phyloP scores from a whole-genome alignment of 2,329 filamentous ascomycete species.

The Eutypa lata region DNA sequence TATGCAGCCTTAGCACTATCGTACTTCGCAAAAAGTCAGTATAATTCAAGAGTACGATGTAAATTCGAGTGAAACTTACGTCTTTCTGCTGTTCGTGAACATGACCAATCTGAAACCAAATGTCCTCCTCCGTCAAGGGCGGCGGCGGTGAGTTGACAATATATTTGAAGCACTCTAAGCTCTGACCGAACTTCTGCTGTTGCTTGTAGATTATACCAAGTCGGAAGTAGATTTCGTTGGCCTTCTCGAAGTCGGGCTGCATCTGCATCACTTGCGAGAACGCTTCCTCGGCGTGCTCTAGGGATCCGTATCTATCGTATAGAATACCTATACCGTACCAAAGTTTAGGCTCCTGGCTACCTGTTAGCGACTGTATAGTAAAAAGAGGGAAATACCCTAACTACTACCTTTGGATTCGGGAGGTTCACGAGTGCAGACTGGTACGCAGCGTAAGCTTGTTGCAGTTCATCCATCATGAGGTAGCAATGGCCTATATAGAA shows the following conservation, averaged over 20 bases:
- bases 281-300: constrained; percentile 96
- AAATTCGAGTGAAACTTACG: constrained; percentile 51
- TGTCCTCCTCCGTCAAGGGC: constrained; percentile 93
- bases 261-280: constrained; percentile 99
- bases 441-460: constrained; percentile 95
- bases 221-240: constrained; percentile 97
- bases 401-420: constrained; percentile 79
- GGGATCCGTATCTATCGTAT: constrained; percentile 92
- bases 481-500: constrained; percentile 78
- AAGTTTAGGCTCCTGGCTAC: constrained; percentile 78
- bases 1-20: constrained; percentile 92
- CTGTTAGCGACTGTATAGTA: constrained; percentile 9
- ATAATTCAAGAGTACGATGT: constrained; percentile 12
- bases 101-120: constrained; percentile 99
- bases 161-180: constrained; percentile 98
- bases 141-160: constrained; percentile 91
- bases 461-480: constrained; percentile 96
- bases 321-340: constrained; percentile 99
- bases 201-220: constrained; percentile 99
- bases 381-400: constrained; percentile 14
- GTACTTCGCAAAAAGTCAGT: constrained; percentile 59
- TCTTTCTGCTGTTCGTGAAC: constrained; percentile 99
- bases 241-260: constrained; percentile 96
- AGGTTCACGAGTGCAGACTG: constrained; percentile 93
- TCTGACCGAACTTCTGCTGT: constrained; percentile 88